Conservation (phyloP, 1,139 yeast species). For the Magnusiomyces tetraspermus region DNA sequence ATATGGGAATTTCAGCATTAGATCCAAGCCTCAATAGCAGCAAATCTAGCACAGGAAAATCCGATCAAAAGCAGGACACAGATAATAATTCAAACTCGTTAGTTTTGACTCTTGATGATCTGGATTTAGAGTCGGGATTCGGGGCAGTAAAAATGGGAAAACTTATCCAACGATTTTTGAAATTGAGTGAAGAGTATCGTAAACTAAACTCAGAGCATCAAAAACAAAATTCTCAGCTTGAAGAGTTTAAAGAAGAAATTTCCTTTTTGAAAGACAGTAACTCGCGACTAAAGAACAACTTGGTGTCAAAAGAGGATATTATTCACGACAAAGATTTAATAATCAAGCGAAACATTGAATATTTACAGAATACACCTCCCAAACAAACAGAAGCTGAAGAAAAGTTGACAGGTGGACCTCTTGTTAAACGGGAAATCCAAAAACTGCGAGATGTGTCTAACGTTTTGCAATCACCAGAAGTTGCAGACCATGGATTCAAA, state of each 20-base stretch:
- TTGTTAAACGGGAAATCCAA: neutral
- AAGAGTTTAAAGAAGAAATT: neutral
- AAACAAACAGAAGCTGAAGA: neutral
- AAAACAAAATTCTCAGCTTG: constrained; percentile 6
- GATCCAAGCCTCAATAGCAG: neutral
- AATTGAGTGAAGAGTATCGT: constrained; percentile 7
- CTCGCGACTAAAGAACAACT: neutral
- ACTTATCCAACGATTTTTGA: neutral
- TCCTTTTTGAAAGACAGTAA: neutral
- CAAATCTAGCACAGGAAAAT: neutral
- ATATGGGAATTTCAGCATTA: neutral
- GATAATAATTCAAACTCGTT: neutral
- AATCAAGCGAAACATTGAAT: neutral
- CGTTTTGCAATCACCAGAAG: neutral
- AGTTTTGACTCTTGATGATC: neutral
- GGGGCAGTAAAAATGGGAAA: neutral
- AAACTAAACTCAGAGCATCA: constrained; percentile 7
- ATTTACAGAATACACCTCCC: neutral
- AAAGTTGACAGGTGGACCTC: neutral
- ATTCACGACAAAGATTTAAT: neutral
- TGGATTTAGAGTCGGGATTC: neutral
- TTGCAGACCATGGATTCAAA: neutral
- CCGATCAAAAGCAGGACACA: neutral
- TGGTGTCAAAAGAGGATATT: neutral
- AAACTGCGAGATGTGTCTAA: neutral